Evolutionary conservation across 1,139 yeast genomes (phyloP).

Genomic region (Debaryomyces coudertii): DNA sequence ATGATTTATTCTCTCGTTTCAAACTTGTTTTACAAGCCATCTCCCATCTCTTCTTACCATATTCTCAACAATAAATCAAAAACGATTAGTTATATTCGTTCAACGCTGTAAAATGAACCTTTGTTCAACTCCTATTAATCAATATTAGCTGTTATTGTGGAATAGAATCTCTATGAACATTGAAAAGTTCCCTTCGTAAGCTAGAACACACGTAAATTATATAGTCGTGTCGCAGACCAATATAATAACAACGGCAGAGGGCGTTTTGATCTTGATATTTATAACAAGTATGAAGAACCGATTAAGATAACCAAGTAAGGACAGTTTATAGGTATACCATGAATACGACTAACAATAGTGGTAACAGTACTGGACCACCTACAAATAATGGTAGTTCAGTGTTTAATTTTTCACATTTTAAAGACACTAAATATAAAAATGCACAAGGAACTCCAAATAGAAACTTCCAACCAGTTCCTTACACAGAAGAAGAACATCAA

Average conservation of each 20-base stretch:
- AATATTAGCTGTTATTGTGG: neutral
- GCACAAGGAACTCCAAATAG: slow-evolving; percentile 2
- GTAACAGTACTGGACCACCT: neutral
- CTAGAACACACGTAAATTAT: slow-evolving; percentile 9
- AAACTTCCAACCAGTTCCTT: slow-evolving; percentile 23
- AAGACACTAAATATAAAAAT: slow-evolving; percentile 3
- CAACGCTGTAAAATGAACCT: neutral
- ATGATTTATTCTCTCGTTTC: neutral
- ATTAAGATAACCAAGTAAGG: neutral
- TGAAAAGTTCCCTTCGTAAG: neutral
- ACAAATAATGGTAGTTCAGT: neutral
- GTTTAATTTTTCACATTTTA: slow-evolving; percentile 6
- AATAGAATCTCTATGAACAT: neutral
- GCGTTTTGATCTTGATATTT: slow-evolving; percentile 8
- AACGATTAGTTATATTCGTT: neutral
- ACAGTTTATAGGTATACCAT: neutral
- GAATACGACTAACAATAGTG: slow-evolving; percentile 1
- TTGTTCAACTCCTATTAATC: neutral
- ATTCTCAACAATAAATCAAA: neutral
- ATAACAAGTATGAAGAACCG: neutral
- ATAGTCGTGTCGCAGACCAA: slow-evolving; percentile 1
- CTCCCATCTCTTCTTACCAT: no score
- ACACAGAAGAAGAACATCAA: slow-evolving; percentile 41
- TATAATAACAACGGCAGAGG: slow-evolving; percentile 8
- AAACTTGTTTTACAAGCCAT: neutral